Percentiles rank a stretch among this genome's conserved stretches.
phyloP scores from a whole-genome alignment of 2,329 filamentous ascomycete species.

The Coccinonectria pachysandricola region DNA sequence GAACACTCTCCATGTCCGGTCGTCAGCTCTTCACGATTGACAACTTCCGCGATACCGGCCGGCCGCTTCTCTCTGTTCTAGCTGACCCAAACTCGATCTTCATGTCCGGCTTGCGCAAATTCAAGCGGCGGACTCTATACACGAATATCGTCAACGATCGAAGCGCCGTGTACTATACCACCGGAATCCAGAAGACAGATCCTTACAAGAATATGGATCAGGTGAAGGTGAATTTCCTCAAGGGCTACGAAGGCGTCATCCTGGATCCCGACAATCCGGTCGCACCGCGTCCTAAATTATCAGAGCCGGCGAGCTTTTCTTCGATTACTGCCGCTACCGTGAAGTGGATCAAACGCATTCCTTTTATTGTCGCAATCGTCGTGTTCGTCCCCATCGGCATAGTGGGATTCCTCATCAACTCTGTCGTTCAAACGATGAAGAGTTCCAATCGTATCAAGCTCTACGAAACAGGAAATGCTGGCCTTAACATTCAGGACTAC shows the following conservation, averaged over 20 bases:
- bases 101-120: conserved; percentile 64
- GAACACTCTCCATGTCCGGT: conserved; percentile 73
- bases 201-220: conserved; percentile 61
- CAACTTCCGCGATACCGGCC: conserved; percentile 70
- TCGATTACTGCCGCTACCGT: conserved; percentile 22
- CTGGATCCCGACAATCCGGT: conserved; percentile 58
- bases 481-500: conserved; percentile 59
- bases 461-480: conserved; percentile 62
- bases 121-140: conserved; percentile 70
- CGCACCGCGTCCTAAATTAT: conserved; percentile 31
- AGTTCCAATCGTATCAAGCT: conserved; percentile 65
- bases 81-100: conserved; percentile 81
- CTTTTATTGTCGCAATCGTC: conserved; percentile 53
- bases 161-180: conserved; percentile 75
- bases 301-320: conserved; percentile 18
- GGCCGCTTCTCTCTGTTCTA: conserved; percentile 68
- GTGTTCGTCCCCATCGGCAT: conserved; percentile 67
- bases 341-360: conserved; percentile 40
- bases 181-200: conserved; percentile 64
- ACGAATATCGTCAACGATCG: conserved; percentile 81
- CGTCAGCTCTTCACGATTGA: conserved; percentile 83
- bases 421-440: conserved; percentile 63
- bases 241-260: conserved; percentile 65
- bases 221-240: conserved; percentile 61
- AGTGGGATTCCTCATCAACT: conserved; percentile 63